phyloP scores from a whole-genome alignment of 495 filamentous ascomycete species.

The Neurospora sp. region DNA sequence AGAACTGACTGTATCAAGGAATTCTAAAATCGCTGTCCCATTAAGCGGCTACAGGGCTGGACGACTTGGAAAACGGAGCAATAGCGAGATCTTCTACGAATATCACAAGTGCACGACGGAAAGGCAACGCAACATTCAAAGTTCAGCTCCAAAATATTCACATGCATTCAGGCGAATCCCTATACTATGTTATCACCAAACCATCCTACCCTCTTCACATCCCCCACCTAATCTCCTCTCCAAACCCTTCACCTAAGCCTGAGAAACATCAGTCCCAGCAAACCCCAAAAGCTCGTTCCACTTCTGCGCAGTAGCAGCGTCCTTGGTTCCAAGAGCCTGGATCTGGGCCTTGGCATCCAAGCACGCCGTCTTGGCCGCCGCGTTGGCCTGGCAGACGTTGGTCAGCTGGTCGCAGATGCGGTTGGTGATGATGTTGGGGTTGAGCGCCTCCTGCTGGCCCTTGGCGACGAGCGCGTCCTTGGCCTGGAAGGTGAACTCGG shows the following conservation, averaged over 20 bases:
- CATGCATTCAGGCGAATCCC: background rate
- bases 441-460: constrained; percentile 44
- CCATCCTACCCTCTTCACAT: background rate
- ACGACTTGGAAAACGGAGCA: background rate
- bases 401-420: constrained; percentile 51
- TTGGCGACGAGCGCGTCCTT: constrained; percentile 35
- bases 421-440: constrained; percentile 58
- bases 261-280: constrained; percentile 18
- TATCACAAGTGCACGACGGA: background rate
- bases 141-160: background rate
- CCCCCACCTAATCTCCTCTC: background rate
- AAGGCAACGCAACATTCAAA: background rate
- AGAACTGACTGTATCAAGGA: background rate
- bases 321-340: constrained; percentile 26
- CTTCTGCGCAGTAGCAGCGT: constrained; percentile 30
- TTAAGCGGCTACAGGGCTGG: background rate
- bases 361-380: constrained; percentile 41
- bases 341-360: constrained; percentile 32
- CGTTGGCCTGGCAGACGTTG: constrained; percentile 47
- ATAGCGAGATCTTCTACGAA: background rate
- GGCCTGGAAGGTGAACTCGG: constrained; percentile 46
- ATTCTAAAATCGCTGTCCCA: background rate
- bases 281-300: constrained; percentile 38
- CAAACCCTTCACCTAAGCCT: background rate
- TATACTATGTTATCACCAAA: background rate